Conservation (phyloP, 208 protist species). For the Naegleria gruberi region DNA sequence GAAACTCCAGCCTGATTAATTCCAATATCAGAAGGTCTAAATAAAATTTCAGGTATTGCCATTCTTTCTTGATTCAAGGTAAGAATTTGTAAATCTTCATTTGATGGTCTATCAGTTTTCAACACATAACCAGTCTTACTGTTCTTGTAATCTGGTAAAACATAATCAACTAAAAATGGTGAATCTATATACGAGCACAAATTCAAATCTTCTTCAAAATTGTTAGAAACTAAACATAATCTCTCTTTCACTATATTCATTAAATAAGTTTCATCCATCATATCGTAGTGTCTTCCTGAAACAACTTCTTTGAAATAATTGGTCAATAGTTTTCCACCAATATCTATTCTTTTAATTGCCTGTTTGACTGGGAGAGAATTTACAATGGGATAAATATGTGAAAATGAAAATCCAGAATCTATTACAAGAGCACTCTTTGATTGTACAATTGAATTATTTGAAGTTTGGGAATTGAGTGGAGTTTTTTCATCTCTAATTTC, state of each 20-base stretch:
- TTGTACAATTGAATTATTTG: not conserved
- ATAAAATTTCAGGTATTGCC: not conserved
- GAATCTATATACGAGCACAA: not conserved
- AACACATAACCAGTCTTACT: not conserved
- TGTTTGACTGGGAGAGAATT: not conserved
- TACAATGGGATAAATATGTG: not conserved
- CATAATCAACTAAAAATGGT: not conserved
- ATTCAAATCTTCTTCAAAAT: not conserved
- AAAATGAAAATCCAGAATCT: constrained; percentile 20
- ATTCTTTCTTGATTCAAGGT: constrained; percentile 7
- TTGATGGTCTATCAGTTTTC: not conserved
- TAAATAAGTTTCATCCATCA: constrained; percentile 22
- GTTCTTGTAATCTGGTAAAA: not conserved
- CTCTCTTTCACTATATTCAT: constrained; percentile 14
- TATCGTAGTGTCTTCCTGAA: not conserved
- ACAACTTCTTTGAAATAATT: constrained; percentile 15
- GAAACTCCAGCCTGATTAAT: not conserved
- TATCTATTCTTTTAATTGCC: not conserved
- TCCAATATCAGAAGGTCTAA: constrained; percentile 18
- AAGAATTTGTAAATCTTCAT: not conserved
- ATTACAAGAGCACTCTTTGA: not conserved
- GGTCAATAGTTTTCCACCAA: constrained; percentile 11
- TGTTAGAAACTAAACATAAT: not conserved
- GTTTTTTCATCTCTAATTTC: not conserved
- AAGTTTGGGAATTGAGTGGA: not conserved